Percentiles rank a stretch among this genome's conserved stretches.
These are phyloP conservation scores for Pyrenophora graminea DNA, from an alignment of 2,329 filamentous ascomycete species.

Conservation along the genomic window DNA sequence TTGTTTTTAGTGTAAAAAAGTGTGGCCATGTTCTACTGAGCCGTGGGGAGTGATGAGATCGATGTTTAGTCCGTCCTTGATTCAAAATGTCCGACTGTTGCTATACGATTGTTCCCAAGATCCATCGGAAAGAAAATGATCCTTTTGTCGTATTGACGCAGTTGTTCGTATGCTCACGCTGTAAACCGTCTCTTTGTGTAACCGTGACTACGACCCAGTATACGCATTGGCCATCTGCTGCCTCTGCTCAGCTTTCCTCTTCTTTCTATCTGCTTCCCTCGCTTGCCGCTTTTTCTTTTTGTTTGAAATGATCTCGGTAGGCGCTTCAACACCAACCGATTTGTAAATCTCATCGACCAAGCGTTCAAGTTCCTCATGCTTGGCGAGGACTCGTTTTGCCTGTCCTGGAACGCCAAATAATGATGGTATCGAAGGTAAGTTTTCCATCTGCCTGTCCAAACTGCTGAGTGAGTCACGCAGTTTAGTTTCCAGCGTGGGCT, in stretches of 20 bases:
- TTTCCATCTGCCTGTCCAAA: slow-evolving; percentile 23
- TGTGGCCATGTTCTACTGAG: too few species aligned
- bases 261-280: slow-evolving; percentile 36
- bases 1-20: too few species aligned
- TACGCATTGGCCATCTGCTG: slow-evolving; percentile 1
- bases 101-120: too few species aligned
- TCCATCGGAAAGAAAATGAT: too few species aligned
- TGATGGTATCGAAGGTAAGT: slow-evolving; percentile 30
- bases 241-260: slow-evolving; percentile 25
- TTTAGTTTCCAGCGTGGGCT: not conserved
- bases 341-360: slow-evolving; percentile 36
- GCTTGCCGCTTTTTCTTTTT: slow-evolving; percentile 32
- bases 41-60: too few species aligned
- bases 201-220: too few species aligned
- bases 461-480: slow-evolving; percentile 3
- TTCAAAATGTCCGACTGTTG: too few species aligned
- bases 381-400: slow-evolving; percentile 12
- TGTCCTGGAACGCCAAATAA: slow-evolving; percentile 36
- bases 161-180: too few species aligned
- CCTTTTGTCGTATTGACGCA: too few species aligned
- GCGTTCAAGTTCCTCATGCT: slow-evolving; percentile 20
- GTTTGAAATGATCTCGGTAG: slow-evolving; percentile 19
- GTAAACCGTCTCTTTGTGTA: too few species aligned
- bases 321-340: slow-evolving; percentile 28
- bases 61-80: too few species aligned